Conservation (phyloP, 805 yeast species). For the Nakazawaea anatomiae region DNA sequence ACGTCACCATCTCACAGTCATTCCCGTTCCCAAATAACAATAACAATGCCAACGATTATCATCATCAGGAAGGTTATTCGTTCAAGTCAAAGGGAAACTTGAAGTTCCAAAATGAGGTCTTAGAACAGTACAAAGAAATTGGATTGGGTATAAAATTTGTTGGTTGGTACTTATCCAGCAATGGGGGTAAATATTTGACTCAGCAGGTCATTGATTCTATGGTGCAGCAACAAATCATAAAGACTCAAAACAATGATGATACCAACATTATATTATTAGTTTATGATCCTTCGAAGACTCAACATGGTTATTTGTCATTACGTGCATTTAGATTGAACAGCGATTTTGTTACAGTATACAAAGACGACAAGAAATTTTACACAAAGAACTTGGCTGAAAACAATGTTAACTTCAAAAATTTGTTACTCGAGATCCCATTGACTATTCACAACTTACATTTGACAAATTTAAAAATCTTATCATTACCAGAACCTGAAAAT, state of each 20-base stretch:
- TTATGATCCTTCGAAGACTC: conserved; percentile 66
- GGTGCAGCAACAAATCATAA: conserved; percentile 47
- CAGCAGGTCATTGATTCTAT: conserved; percentile 63
- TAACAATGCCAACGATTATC: conserved; percentile 42
- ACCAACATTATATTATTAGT: conserved; percentile 49
- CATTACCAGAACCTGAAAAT: conserved; percentile 19
- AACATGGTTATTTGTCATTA: conserved; percentile 56
- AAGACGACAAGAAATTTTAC: conserved; percentile 54
- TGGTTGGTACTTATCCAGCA: conserved; percentile 78
- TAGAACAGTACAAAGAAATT: conserved; percentile 53
- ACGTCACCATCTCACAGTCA: conserved; percentile 48
- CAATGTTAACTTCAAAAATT: conserved; percentile 56
- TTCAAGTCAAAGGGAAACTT: conserved; percentile 55
- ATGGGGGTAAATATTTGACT: conserved; percentile 64
- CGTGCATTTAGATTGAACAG: conserved; percentile 65
- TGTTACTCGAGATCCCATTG: conserved; percentile 69
- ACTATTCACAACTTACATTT: conserved; percentile 63
- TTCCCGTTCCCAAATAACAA: conserved; percentile 55
- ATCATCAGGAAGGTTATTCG: conserved; percentile 43
- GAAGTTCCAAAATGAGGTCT: conserved; percentile 63
- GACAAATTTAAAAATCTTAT: conserved; percentile 31
- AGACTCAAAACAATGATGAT: conserved; percentile 20
- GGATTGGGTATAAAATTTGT: conserved; percentile 64
- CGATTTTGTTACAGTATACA: conserved; percentile 45
- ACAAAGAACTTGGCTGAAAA: conserved; percentile 55